These are phyloP conservation scores for Pythium brachiatum DNA, from an alignment of 352 stramenopile species.

Conservation along the genomic window DNA sequence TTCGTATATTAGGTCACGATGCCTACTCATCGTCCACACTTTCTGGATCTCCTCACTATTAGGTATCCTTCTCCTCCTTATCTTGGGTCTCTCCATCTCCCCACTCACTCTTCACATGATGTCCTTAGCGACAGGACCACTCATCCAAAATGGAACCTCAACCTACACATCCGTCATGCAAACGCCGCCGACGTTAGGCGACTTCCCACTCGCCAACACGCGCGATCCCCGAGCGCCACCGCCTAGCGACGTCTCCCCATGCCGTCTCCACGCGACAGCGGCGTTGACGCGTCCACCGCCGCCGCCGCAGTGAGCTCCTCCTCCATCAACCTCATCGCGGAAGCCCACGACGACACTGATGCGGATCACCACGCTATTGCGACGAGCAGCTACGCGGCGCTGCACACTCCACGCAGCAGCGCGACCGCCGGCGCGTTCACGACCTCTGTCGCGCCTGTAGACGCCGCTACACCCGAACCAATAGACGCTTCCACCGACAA, in stretches of 20 bases:
- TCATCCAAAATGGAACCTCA: conserved; percentile 1
- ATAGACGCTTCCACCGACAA: background rate
- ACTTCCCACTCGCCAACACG: background rate
- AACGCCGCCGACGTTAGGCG: background rate
- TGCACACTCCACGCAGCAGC: background rate
- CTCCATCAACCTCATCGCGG: background rate
- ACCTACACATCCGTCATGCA: background rate
- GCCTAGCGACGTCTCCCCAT: background rate
- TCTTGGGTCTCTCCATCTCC: background rate
- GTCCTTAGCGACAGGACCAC: background rate
- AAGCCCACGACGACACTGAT: background rate
- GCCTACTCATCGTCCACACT: too few relatives aligned
- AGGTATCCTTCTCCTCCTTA: background rate
- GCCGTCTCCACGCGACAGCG: background rate
- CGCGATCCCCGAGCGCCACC: background rate
- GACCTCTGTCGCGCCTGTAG: background rate
- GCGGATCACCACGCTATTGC: background rate
- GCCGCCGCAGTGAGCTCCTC: background rate
- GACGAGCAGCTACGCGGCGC: background rate
- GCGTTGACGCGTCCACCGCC: background rate
- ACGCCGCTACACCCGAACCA: too few relatives aligned
- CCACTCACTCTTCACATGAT: background rate
- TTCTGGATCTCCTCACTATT: too few relatives aligned
- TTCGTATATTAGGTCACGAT: too few relatives aligned
- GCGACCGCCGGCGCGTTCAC: background rate